Base-by-base conservation (phyloP, 2,329 filamentous ascomycete genomes). In the Knufia fluminis region DNA sequence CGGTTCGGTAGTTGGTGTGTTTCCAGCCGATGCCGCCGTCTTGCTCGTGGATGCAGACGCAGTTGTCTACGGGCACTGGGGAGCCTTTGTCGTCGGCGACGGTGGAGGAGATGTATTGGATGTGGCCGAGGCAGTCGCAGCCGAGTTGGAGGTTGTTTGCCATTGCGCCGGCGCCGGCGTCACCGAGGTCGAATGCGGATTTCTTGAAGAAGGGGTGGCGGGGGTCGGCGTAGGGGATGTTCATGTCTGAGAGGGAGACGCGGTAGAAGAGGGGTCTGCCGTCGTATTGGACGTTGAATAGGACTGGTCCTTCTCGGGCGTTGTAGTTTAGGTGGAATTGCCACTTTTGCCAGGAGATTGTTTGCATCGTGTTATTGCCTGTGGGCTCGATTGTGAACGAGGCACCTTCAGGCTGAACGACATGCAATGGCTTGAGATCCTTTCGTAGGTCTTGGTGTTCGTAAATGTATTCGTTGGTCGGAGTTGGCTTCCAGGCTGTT, bases 1-100 rank as follows among this genome's bases (percentile, higher is more conserved):
- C 77, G 3, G 80, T 83, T 8, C 82, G 71, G 66, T 84, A 83
- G 63, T 86, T 85, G 43, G 80, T 85, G 65, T 86, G 82, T 61
- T 85, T 86, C 73, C 81, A 83, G 35, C 78, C 78, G 50, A 84
- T 79, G 2, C 82, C 82, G 20, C 72, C 77, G 56, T 86, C 82
- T 63, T 85, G 81, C 61, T 86, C 82, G 60, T 86, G 82, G 44
- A 85, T 73, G 60, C 82, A 85, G 32, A 86, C 70, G 10, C 80
- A 76, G 52, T 85, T 85, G n/a, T 80, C 75, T 69, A 83, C 75
- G 1, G 72, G 66, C 1, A 77, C 60, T 0, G 77, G 72, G 14
- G 75, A 71, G 16, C 81, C 82, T 51, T 80, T 77, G 57, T 77
- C 75, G 52, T 82, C 74, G 12, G 73, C 73, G 1, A 83, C 64